Base-by-base conservation (phyloP, 2,329 filamentous ascomycete species). In the Mariannaea elegans region DNA sequence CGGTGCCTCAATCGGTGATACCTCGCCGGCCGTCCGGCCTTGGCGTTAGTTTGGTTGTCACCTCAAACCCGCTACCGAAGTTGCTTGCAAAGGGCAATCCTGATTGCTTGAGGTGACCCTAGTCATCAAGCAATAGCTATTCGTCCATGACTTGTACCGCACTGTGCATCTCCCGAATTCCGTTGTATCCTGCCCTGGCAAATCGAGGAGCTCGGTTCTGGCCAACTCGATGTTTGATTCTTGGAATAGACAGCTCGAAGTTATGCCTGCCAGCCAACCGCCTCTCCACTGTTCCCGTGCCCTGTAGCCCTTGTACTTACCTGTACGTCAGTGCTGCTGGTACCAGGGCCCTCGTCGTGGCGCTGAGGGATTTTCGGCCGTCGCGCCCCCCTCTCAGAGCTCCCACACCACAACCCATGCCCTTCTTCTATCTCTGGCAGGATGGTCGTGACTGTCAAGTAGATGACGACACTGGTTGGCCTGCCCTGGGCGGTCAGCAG, bases 331-430 rank as follows among this genome's bases (percentile, higher is more conserved):
- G 65, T 67, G 46, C 59, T 69, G 63, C 42, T 69, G 55, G 63
- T 63, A 66, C 66, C 59, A 54, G 67, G 62, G 29, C 61, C 65
- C 64, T 63, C 67, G 53, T 64, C 52, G 24, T 49, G 63, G 23
- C 64, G 44, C 50, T 71, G 69, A 71, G 69, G 69, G 68, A 71
- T 71, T 71, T 71, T 71, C 68, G 50, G 50, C 58, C 59, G 63
- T 63, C 54, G 59, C 48, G n/a, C 61, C 61, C 52, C 59, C 54
- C 46, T 57, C 53, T 47, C 52, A 51, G 44, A 41, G 56, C 63
- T 56, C 55, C 58, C 54, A 54, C 56, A 57, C 57, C 61, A 61
- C n/a, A 34, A 51, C 52, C 65, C 67, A 67, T 70, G 60, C 56
- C 56, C 48, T 61, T 69, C 59, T 61, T 69, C 59, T 63, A 65